These are phyloP conservation scores for Jamesozyma jinghongensis DNA, from an alignment of 805 yeast genomes.

Conservation along the genomic window DNA sequence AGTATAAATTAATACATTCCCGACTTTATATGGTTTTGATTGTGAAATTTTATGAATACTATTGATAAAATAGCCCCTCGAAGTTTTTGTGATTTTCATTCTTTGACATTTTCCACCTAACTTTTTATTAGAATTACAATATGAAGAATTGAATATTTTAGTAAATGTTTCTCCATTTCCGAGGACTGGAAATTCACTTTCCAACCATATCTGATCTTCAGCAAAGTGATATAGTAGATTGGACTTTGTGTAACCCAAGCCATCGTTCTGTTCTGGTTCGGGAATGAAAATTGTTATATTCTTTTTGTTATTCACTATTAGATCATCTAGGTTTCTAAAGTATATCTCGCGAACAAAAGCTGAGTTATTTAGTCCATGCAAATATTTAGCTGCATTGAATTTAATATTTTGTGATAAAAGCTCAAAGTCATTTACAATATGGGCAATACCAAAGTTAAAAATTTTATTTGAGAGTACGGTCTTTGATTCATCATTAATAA, in stretches of 20 bases:
- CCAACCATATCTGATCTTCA: conserved; percentile 15
- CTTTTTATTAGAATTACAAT: conserved; percentile 42
- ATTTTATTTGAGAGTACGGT: conserved; percentile 36
- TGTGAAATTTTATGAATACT: conserved; percentile 41
- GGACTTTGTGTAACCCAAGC: conserved; percentile 29
- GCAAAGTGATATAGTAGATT: conserved; percentile 56
- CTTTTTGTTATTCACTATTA: conserved; percentile 41
- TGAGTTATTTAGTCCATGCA: conserved; percentile 50
- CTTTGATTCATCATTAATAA: conserved; percentile 28
- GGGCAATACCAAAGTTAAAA: conserved; percentile 41
- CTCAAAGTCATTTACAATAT: conserved; percentile 34
- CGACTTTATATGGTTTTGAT: conserved; percentile 40
- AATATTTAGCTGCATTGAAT: conserved; percentile 48
- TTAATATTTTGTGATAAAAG: conserved; percentile 21
- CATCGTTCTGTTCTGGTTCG: conserved; percentile 29
- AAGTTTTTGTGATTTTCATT: conserved; percentile 35
- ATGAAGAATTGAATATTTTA: conserved; percentile 40
- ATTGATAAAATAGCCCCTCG: conserved; percentile 38
- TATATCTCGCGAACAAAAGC: conserved; percentile 61
- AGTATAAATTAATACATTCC: conserved; percentile 58
- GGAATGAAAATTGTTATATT: conserved; percentile 50
- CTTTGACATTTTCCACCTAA: conserved; percentile 60
- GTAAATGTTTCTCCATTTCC: conserved; percentile 2
- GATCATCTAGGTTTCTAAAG: conserved; percentile 44
- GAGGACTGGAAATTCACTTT: conserved; percentile 11